These are phyloP conservation scores for Trypanosoma theileri DNA, from an alignment of 208 protist species.

Conservation along the genomic window DNA sequence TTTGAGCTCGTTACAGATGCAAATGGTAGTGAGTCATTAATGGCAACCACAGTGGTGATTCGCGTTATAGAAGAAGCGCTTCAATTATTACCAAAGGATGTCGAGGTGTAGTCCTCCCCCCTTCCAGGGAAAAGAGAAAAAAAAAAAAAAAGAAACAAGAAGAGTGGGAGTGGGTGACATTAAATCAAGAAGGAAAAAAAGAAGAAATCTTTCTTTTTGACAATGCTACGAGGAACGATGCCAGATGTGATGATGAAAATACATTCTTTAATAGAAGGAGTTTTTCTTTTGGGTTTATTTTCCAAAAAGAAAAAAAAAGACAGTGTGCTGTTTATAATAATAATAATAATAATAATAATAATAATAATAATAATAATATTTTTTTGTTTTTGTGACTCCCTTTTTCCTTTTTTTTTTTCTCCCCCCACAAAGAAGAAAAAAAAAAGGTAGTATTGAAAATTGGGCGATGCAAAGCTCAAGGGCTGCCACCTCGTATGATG, in stretches of 20 bases:
- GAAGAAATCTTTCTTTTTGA: no score
- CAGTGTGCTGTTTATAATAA: no score
- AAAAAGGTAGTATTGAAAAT: constrained; percentile 11
- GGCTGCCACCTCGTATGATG: constrained; percentile 65
- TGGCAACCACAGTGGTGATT: constrained; percentile 62
- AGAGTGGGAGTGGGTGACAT: no score
- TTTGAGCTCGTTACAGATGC: constrained; percentile 59
- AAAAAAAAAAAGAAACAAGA: neutral
- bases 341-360: no score
- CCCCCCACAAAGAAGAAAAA: neutral
- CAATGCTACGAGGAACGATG: no score
- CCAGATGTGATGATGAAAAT: no score
- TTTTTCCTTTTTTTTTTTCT: constrained; percentile 17
- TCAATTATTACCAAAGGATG: constrained; percentile 9
- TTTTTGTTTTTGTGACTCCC: neutral
- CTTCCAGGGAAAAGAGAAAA: neutral
- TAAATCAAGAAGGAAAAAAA: no score
- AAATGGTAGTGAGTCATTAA: constrained; percentile 38
- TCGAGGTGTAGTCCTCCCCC: constrained; percentile 3
- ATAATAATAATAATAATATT: neutral
- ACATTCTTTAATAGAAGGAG: no score
- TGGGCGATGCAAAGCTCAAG: constrained; percentile 14
- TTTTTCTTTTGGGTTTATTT: no score
- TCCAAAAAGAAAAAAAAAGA: no score
- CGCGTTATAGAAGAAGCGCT: constrained; percentile 41